These are phyloP conservation scores for Ogataea ganodermae DNA, from an alignment of 805 yeast species.

Conservation along the genomic window DNA sequence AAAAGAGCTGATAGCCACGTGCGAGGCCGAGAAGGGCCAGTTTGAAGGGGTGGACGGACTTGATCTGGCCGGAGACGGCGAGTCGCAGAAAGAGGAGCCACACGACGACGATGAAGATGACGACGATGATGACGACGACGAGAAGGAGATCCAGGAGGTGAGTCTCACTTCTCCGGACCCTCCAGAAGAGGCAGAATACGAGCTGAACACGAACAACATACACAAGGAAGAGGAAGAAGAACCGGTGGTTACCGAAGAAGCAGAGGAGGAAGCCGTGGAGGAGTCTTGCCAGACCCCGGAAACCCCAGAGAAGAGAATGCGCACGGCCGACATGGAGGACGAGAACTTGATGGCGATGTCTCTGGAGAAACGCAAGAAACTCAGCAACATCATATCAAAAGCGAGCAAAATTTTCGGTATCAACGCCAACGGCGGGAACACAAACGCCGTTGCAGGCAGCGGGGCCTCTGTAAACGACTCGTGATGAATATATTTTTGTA, in stretches of 20 bases:
- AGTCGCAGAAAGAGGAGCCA: constrained; percentile 36
- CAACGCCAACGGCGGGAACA: constrained; percentile 8
- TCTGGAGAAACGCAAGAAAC: constrained; percentile 25
- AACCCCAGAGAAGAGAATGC: constrained; percentile 13
- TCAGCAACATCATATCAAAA: constrained; percentile 21
- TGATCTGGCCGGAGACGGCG: constrained; percentile 1
- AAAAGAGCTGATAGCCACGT: constrained; percentile 15
- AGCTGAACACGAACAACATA: constrained; percentile 4
- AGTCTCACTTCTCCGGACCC: constrained; percentile 24
- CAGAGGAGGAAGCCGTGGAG: constrained; percentile 1
- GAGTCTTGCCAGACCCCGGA: too few relatives aligned
- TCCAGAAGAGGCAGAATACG: constrained; percentile 17
- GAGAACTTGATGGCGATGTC: constrained; percentile 8
- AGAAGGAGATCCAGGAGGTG: constrained; percentile 21
- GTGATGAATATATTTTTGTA: neutral
- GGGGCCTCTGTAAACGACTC: constrained; percentile 1
- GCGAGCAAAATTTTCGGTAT: constrained; percentile 23
- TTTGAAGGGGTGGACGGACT: constrained; percentile 2
- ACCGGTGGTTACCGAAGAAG: neutral
- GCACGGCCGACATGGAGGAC: constrained; percentile 15
- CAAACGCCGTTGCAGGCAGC: constrained; percentile 9
- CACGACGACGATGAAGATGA: constrained; percentile 26
- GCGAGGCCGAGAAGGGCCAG: constrained; percentile 7
- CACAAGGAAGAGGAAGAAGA: constrained; percentile 1
- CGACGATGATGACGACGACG: constrained; percentile 17